Base-by-base conservation (phyloP, 148 eudicot species). In the Spergularia marina region DNA sequence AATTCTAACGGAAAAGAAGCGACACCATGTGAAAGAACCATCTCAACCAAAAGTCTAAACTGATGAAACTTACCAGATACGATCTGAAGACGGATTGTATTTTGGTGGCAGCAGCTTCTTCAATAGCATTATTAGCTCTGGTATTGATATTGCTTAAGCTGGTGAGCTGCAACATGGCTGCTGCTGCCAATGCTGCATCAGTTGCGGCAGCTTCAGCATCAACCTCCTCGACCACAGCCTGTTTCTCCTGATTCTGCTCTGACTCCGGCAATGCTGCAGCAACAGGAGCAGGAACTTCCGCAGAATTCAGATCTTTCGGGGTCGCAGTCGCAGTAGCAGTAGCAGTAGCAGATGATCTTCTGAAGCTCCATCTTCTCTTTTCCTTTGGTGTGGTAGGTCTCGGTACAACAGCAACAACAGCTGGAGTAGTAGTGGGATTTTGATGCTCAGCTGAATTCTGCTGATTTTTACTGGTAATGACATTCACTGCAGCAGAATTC, bases 331-430 rank as follows among this genome's bases (percentile, higher is more conserved):
- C 79, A 6, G 84, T 70, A 12, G 94, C 93, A 3, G 94, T 30
- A 2, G 81, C 79, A 5, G 84, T 70, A 10, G 94, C 93, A 3
- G 94, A 86, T 1, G 94, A 89, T 40, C 98, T 73, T 10, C 98
- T 82, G 67, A 94, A 94, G 77, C 98, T 91, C 98, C 98, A 94
- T 71, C 98, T 72, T 65, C 83, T 83, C 74, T 91, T 94, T 76
- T 94, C 98, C 70, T 89, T 94, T 0, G 98, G 95, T 13, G 90
- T 90, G 0, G 89, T 74, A 6, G 89, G 85, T 60, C 71, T 75
- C 1, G 83, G 85, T 40, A 77, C 69, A n/a, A 83, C 74, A 4
- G 78, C 76, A 51, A 58, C 64, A 0, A 30, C 36, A 30, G 36
- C 36, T 30, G 36, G 36, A 30, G 90, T 81, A 1, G 89, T 82